Evolutionary conservation across 371 early-diverging fungal species (phyloP).

Genomic region (Chytridium lagenaria): DNA sequence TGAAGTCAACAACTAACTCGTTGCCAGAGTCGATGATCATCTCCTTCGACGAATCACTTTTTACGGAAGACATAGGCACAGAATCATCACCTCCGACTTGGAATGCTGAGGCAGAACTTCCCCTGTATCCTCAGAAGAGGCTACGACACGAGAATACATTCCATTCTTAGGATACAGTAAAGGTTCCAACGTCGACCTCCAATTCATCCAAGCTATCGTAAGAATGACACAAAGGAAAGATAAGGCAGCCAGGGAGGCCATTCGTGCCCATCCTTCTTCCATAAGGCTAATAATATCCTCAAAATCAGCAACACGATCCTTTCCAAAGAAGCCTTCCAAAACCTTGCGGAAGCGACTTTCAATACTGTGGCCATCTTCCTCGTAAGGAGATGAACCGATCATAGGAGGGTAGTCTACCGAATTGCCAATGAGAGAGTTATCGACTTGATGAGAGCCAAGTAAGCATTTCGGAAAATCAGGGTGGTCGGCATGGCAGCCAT

Average conservation of each 20-base stretch:
- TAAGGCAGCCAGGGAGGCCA: slow-evolving; percentile 10
- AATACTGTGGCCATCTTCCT: not conserved
- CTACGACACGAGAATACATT: not conserved
- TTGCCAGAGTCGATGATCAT: too few species aligned
- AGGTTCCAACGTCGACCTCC: slow-evolving; percentile 1
- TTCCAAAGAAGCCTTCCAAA: slow-evolving; percentile 7
- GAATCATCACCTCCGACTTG: not conserved
- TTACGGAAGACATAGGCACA: slow-evolving; percentile 15
- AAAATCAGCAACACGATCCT: not conserved
- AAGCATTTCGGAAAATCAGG: slow-evolving; percentile 38
- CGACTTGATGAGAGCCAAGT: slow-evolving; percentile 27
- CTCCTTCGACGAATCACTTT: not conserved
- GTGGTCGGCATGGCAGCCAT: slow-evolving; percentile 18
- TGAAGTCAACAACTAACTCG: too few species aligned
- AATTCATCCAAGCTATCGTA: slow-evolving; percentile 18
- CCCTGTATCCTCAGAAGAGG: not conserved
- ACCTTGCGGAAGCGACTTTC: not conserved
- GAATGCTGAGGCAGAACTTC: slow-evolving; percentile 21
- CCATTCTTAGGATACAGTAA: not conserved
- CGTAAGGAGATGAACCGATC: not conserved
- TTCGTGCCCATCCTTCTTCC: slow-evolving; percentile 10
- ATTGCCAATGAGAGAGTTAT: not conserved
- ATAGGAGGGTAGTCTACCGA: not conserved
- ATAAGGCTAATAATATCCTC: slow-evolving; percentile 5
- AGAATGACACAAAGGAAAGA: slow-evolving; percentile 11